Evolutionary conservation across 148 eudicot species (phyloP), one percentile per base, ranked within the genome.

Genomic region (Talinum fruticosum): DNA sequence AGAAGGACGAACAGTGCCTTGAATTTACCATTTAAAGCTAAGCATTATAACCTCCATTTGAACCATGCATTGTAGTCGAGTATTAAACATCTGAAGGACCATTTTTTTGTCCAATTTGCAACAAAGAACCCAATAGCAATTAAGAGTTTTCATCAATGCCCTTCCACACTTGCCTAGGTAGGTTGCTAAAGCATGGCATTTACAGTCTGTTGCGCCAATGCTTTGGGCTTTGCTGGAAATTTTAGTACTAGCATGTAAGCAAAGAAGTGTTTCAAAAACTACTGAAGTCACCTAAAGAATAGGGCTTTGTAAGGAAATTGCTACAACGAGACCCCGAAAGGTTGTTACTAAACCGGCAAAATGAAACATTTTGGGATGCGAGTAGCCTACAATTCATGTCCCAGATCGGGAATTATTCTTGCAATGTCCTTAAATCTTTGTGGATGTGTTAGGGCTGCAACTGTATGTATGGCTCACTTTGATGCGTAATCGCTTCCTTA

Each of bases 211-310:
- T 28, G 97, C 87, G 66, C 87, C 89, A 77, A 91, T 83, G 57
- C 88, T 81, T 71, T 91, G 96, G 61, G 97, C 97, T 86, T 91
- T 87, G 74, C 89, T 91, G 32, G 97, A 87, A 67, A 93, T 91
- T 84, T 89, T 93, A 71, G 96, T 87, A 49, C 93, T 90, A 78
- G 87, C 97, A 81, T 80, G 88, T 72, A 93, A 76, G 82, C 95
- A 90, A 38, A 90, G 87, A 83, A 87, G 81, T 37, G 88, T 84
- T 37, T 90, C 97, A 61, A 91, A 91, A 36, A 90, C 89, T 81
- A 93, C 78, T 26, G 97, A 89, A 76, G 88, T 84, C 35, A 93
- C 92, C 97, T 93, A 86, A 78, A 79, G 62, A 30, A 10, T 23
- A 51, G n/a, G 57, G 23, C 6, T 59, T 8, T 6, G 29, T 33